phyloP scores from a whole-genome alignment of 352 stramenopile species.

The Phytophthora palmivora region DNA sequence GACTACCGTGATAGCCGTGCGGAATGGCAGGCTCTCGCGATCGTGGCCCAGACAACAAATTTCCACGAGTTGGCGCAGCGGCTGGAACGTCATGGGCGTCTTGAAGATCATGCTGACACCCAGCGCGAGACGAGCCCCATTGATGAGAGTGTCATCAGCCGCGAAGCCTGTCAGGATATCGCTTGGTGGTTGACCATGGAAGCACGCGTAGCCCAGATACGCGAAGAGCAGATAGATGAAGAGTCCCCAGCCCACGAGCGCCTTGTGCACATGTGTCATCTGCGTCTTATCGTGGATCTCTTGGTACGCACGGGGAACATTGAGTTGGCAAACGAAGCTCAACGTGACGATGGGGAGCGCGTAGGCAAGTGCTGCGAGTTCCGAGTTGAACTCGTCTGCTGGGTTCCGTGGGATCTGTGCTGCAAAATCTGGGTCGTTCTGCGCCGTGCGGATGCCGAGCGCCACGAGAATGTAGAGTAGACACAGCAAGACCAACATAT shows the following conservation, averaged over 20 bases:
- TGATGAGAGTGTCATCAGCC: conserved; percentile 75
- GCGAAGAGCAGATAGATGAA: conserved; percentile 73
- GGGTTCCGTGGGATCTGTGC: conserved; percentile 49
- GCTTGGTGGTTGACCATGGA: conserved; percentile 82
- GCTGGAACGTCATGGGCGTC: conserved; percentile 89
- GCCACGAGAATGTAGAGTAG: conserved; percentile 84
- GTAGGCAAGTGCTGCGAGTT: conserved; percentile 70
- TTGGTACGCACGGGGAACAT: conserved; percentile 81
- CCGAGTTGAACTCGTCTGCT: conserved; percentile 62
- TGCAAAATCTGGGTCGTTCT: conserved; percentile 51
- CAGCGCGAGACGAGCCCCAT: conserved; percentile 76
- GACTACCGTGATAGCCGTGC: conserved; percentile 64
- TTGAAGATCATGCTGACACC: conserved; percentile 82
- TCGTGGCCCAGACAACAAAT: conserved; percentile 76
- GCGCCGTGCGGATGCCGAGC: conserved; percentile 54
- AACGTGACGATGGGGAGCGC: conserved; percentile 82
- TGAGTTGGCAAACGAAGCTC: conserved; percentile 84
- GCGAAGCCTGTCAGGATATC: conserved; percentile 85
- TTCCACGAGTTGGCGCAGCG: conserved; percentile 78
- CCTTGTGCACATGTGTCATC: conserved; percentile 73
- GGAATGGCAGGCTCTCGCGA: conserved; percentile 76
- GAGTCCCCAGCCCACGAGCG: conserved; percentile 61
- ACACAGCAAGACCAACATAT: conserved; percentile 79
- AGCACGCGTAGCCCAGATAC: conserved; percentile 79
- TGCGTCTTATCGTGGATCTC: conserved; percentile 77